phyloP scores from a whole-genome alignment of 176 grass and related monocot genomes.

The Avena insularis region DNA sequence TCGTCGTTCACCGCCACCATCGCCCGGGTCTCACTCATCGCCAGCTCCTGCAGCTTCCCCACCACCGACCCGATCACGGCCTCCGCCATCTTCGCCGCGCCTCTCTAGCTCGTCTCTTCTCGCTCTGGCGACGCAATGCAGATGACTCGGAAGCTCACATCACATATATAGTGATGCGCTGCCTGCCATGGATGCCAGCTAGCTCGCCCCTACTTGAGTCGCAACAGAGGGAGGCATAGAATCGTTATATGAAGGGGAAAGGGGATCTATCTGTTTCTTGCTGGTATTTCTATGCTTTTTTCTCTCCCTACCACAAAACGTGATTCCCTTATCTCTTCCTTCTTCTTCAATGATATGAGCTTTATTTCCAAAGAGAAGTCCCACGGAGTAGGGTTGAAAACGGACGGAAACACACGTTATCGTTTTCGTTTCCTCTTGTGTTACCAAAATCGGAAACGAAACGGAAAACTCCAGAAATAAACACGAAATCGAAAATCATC shows the following conservation, averaged over 20 bases:
- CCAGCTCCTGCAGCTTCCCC: conserved; percentile 23
- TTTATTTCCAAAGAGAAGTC: too few relatives aligned
- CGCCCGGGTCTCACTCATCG: background rate
- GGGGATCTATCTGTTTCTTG: background rate
- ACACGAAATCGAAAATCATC: too few relatives aligned
- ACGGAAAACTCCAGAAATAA: too few relatives aligned
- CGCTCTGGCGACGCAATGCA: background rate
- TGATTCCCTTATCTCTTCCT: background rate
- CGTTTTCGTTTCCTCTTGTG: too few relatives aligned
- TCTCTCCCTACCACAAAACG: too few relatives aligned
- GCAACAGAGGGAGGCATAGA: background rate
- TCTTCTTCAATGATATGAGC: background rate
- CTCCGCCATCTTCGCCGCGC: conserved; percentile 15
- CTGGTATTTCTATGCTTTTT: background rate
- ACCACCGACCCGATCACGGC: conserved; percentile 38
- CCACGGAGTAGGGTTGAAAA: too few relatives aligned
- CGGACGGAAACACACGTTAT: too few relatives aligned
- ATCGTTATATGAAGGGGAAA: too few relatives aligned
- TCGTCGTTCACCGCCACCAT: conserved; percentile 29
- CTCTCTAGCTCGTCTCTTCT: background rate
- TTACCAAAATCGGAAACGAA: too few relatives aligned
- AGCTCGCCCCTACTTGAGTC: background rate
- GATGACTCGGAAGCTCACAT: background rate
- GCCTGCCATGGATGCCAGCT: background rate
- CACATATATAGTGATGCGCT: background rate